Conservation (phyloP, 1,284 basidiomycete genomes). For the Amylostereum chailletii region DNA sequence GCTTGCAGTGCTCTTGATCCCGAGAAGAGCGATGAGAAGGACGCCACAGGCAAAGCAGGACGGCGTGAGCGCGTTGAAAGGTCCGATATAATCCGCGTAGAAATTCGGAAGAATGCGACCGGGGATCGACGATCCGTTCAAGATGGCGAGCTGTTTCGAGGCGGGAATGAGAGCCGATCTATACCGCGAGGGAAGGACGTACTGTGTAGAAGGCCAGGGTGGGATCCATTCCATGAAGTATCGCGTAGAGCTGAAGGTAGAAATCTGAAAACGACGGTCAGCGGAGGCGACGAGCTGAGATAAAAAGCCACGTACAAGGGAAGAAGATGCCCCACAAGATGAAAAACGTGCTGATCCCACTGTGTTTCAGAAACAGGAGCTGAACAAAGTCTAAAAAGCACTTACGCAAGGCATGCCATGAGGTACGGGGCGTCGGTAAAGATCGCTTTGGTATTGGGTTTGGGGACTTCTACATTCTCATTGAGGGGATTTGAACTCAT, state of each 20-base stretch:
- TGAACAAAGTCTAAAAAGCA: background rate
- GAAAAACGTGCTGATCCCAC: too few relatives aligned
- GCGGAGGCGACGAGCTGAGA: background rate
- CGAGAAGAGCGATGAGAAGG: conserved; percentile 16
- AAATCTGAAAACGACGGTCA: conserved; percentile 8
- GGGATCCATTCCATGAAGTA: conserved; percentile 1
- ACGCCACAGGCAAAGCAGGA: conserved; percentile 6
- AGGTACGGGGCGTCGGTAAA: conserved; percentile 16
- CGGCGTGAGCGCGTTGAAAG: conserved; percentile 6
- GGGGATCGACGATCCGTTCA: conserved; percentile 11
- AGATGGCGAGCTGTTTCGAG: conserved; percentile 12
- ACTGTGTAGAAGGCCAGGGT: conserved; percentile 6
- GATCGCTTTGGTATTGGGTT: conserved; percentile 8
- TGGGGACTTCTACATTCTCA: background rate
- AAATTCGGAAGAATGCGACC: conserved; percentile 13
- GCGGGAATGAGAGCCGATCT: background rate
- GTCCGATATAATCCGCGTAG: conserved; percentile 11
- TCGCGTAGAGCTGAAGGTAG: conserved; percentile 14
- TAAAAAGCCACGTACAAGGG: conserved; percentile 11
- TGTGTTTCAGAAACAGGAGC: conserved; percentile 1
- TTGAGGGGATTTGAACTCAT: conserved; percentile 7
- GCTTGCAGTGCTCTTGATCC: conserved; percentile 7
- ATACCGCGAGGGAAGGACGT: background rate
- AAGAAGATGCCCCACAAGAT: conserved; percentile 12
- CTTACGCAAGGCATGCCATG: conserved; percentile 13